phyloP scores from a whole-genome alignment of 2,329 filamentous ascomycete species.

The Fusarium sterilihyphosum region DNA sequence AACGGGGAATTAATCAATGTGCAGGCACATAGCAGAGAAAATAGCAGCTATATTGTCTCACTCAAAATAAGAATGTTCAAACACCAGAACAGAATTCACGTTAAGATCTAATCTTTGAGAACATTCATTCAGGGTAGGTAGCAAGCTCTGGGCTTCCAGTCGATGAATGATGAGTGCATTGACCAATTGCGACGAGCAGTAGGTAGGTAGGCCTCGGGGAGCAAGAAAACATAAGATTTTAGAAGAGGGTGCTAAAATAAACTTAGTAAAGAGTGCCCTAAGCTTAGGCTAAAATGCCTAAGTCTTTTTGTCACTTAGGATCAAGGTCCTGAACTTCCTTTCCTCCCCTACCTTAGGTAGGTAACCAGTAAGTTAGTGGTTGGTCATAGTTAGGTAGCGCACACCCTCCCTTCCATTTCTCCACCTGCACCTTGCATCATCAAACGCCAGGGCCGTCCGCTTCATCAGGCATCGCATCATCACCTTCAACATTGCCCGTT shows the following conservation, averaged over 20 bases:
- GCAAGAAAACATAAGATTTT: no score
- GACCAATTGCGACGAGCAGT: neutral
- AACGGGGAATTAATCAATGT: neutral
- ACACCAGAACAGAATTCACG: neutral
- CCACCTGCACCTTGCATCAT: conserved; percentile 37
- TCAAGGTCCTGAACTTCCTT: no score
- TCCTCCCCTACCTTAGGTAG: no score
- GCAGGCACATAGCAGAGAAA: neutral
- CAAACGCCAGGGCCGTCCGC: conserved; percentile 11
- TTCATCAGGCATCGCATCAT: neutral
- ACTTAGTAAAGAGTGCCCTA: no score
- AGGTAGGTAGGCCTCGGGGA: no score
- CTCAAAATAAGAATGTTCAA: neutral
- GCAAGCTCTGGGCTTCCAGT: neutral
- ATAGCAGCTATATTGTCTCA: neutral
- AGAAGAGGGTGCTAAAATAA: no score
- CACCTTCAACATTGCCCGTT: neutral
- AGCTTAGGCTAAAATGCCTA: no score
- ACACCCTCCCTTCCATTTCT: conserved; percentile 28
- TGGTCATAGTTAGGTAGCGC: conserved; percentile 21
- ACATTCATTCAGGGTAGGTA: conserved; percentile 9
- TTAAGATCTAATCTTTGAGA: neutral
- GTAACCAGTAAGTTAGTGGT: neutral
- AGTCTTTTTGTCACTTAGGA: no score
- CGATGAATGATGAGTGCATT: conserved; percentile 7